Evolutionary conservation across 345 rosid species (phyloP).

Genomic region (Dipteronia dyeriana): DNA sequence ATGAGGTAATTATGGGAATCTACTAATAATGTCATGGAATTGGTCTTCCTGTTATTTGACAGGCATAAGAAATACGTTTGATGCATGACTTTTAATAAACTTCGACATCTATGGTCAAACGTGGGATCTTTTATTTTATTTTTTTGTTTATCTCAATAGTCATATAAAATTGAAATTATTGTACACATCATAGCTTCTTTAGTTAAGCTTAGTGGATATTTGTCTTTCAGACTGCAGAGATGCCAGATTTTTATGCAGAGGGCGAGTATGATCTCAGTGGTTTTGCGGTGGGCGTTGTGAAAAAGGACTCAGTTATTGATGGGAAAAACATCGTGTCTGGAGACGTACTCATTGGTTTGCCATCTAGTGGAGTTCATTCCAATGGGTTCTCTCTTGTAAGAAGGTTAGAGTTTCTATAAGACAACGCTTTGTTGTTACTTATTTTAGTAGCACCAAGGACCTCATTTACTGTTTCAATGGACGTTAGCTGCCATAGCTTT

Average conservation of each 20-base stretch:
- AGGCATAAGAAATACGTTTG: neutral
- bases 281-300: conserved; percentile 87
- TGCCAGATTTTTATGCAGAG: conserved; percentile 84
- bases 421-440: neutral
- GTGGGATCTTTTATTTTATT: neutral
- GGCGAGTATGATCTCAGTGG: conserved; percentile 95
- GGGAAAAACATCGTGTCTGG: conserved; percentile 80
- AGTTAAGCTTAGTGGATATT: neutral
- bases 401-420: conserved; percentile 42
- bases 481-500: neutral
- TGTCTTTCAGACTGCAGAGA: conserved; percentile 81
- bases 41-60: neutral
- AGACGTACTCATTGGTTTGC: conserved; percentile 82
- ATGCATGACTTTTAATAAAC: neutral
- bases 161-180: neutral
- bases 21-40: neutral
- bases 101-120: neutral
- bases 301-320: conserved; percentile 74
- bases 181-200: neutral
- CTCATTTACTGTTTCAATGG: neutral
- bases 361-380: conserved; percentile 93
- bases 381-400: conserved; percentile 94
- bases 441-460: neutral
- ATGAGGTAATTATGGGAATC: neutral
- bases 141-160: neutral